Evolutionary conservation across 805 yeast genomes (phyloP), one percentile per base, ranked within the genome.

Genomic region (Lachancea lanzarotensis): DNA sequence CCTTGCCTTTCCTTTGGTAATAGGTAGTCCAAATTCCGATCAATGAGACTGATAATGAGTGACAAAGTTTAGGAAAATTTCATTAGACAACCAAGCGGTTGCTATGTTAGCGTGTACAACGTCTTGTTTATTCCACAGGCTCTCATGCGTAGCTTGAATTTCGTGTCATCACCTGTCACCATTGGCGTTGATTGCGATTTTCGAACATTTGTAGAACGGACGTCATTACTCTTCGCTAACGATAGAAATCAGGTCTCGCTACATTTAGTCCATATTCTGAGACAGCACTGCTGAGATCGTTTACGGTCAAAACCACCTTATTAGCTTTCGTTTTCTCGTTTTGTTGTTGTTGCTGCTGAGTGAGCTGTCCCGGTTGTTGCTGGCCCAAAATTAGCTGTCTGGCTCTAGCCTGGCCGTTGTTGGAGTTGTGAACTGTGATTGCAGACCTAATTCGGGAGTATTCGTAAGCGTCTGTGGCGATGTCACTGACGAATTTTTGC

Each of bases 381-480:
- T 69, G 87, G 39, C 87, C 86, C 38, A 85, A 82, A 56, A 78
- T 68, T 43, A 87, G 70, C 27, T 87, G 91, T 54, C 87, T 76
- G 0, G 93, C 95, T 57, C 95, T 73, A 1, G 81, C 83, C 60
- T 86, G 95, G 7, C 96, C 95, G 58, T 87, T 87, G 36, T 85
- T 74, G 3, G 95, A 79, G 55, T 83, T 82, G 56, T 85, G 81
- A n/a, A 90, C 95, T 0, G 96, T 80, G 11, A 88, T 79, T 3
- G 86, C 72, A n/a, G 93, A 86, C 50, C 98, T 75, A 52, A 93
- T 93, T 49, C 98, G 72, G 8, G 96, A 85, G 60, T 88, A 90
- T 62, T 93, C 98, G 61, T 88, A 93, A 0, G 98, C 97, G 60
- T 93, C 98, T 13, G 89, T 87, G 1, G 98, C 96, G 26, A 93